These are phyloP conservation scores for Magnusiomyces paraingens DNA, from an alignment of 1,139 yeast genomes.

Conservation along the genomic window DNA sequence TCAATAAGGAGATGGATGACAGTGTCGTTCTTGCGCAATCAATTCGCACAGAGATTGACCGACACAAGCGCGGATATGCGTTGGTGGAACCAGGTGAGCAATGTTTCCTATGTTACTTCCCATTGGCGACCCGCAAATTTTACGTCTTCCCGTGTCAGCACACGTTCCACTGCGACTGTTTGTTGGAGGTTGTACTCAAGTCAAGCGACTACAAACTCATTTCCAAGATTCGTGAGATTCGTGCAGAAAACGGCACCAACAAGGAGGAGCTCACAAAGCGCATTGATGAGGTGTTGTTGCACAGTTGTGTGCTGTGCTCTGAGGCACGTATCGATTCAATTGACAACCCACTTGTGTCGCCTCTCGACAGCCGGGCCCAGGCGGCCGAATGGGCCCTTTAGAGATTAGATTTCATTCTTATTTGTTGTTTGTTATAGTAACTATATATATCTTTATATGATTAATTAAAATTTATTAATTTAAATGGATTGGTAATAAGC, in stretches of 20 bases:
- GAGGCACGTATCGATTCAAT: constrained; percentile 65
- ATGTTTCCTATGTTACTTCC: constrained; percentile 62
- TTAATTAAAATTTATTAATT: not conserved
- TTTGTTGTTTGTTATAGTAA: too few species aligned
- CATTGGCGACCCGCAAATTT: constrained; percentile 68
- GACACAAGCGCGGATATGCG: constrained; percentile 44
- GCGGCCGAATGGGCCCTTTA: constrained; percentile 16
- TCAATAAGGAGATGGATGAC: constrained; percentile 71
- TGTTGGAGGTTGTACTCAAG: constrained; percentile 51
- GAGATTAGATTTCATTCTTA: not conserved
- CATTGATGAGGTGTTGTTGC: constrained; percentile 54
- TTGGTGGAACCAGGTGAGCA: constrained; percentile 79
- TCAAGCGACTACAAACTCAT: constrained; percentile 66
- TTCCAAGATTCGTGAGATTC: constrained; percentile 52
- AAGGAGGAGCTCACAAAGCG: constrained; percentile 35
- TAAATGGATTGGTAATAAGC: not conserved
- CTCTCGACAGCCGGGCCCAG: constrained; percentile 11
- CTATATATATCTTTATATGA: not conserved
- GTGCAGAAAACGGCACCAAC: constrained; percentile 29
- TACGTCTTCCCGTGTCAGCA: constrained; percentile 87
- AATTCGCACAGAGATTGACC: constrained; percentile 53
- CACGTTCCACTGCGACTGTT: constrained; percentile 83
- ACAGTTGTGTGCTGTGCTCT: constrained; percentile 75
- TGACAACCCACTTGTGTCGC: constrained; percentile 45
- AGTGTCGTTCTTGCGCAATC: constrained; percentile 59